These are phyloP conservation scores for Volvariella volvacea DNA, from an alignment of 1,284 basidiomycete genomes.

Conservation along the genomic window DNA sequence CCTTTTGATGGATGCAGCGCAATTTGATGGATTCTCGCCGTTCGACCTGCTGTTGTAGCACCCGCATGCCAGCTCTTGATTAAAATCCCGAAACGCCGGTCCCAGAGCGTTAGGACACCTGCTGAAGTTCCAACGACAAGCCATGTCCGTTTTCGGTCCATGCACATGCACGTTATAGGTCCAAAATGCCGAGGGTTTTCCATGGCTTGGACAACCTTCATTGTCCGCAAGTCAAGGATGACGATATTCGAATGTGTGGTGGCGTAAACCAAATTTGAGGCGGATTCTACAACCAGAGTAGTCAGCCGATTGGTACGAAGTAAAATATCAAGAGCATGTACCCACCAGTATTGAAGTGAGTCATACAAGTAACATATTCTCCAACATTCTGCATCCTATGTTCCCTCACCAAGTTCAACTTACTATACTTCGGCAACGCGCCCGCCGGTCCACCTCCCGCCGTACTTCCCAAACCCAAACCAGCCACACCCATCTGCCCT, in stretches of 20 bases:
- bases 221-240: constrained; percentile 82
- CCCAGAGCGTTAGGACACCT: constrained; percentile 87
- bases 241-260: constrained; percentile 78
- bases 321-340: constrained; percentile 2
- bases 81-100: constrained; percentile 87
- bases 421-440: constrained; percentile 71
- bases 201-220: constrained; percentile 72
- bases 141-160: constrained; percentile 83
- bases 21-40: constrained; percentile 62
- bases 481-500: constrained; percentile 17
- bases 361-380: constrained; percentile 75
- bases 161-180: constrained; percentile 78
- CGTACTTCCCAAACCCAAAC: too few relatives aligned
- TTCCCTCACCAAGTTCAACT: constrained; percentile 72
- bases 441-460: not conserved
- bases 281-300: constrained; percentile 36
- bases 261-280: constrained; percentile 76
- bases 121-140: constrained; percentile 80
- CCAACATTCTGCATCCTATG: constrained; percentile 62
- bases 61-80: constrained; percentile 84
- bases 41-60: constrained; percentile 43
- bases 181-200: constrained; percentile 84
- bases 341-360: constrained; percentile 69
- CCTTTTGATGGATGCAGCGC: constrained; percentile 82
- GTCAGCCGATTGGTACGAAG: not conserved